phyloP scores from a whole-genome alignment of 2,329 filamentous ascomycete genomes.

The Colletotrichum theobromicola region DNA sequence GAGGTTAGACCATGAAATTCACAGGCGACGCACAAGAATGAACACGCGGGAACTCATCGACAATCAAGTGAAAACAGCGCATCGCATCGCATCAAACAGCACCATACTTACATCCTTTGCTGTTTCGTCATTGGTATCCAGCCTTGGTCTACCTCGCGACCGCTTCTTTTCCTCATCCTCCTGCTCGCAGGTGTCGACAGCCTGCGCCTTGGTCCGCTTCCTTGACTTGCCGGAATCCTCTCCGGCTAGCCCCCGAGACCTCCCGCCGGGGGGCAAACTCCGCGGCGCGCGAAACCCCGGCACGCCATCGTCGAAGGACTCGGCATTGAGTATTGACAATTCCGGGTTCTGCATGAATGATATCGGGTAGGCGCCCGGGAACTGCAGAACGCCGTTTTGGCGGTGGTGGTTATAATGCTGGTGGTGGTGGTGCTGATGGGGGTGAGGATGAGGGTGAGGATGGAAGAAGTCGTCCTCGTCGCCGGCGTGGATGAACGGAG shows the following conservation, averaged over 20 bases:
- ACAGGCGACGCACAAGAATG: not conserved
- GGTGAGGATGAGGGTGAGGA: not conserved
- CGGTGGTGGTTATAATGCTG: not conserved
- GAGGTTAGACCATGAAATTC: constrained; percentile 24
- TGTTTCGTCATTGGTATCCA: constrained; percentile 80
- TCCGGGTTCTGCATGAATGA: constrained; percentile 33
- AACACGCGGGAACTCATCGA: not conserved
- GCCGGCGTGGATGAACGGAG: not conserved
- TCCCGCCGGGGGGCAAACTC: constrained; percentile 21
- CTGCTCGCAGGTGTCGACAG: constrained; percentile 33
- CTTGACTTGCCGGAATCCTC: constrained; percentile 21
- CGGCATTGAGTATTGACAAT: constrained; percentile 51
- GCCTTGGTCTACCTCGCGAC: constrained; percentile 73
- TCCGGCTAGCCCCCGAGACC: not conserved
- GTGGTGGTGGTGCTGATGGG: not conserved
- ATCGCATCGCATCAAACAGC: not conserved
- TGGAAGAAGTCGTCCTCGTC: not conserved
- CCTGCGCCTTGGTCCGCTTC: constrained; percentile 35
- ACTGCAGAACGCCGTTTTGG: not conserved
- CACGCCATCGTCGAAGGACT: constrained; percentile 46
- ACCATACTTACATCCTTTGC: constrained; percentile 72
- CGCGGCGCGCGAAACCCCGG: constrained; percentile 23
- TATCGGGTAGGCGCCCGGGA: not conserved
- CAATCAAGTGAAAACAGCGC: not conserved
- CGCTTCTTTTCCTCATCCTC: constrained; percentile 61